Conservation (phyloP, 768 basidiomycete genomes). For the Rhizopogon sp. region DNA sequence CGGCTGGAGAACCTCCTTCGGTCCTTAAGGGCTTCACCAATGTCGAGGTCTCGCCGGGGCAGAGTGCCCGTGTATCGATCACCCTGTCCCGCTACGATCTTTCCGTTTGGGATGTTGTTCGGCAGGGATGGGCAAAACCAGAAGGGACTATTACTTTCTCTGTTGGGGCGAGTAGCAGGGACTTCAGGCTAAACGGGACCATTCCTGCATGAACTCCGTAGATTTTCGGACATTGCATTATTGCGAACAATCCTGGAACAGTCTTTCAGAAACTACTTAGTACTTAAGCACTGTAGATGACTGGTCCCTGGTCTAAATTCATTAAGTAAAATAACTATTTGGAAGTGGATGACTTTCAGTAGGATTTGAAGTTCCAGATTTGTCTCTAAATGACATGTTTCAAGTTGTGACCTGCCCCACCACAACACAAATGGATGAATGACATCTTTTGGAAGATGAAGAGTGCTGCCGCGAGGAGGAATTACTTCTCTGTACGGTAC, state of each 20-base stretch:
- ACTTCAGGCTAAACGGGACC: constrained; percentile 47
- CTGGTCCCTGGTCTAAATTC: too few relatives aligned
- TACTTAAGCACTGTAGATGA: not conserved
- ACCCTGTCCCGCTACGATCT: constrained; percentile 64
- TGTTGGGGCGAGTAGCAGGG: constrained; percentile 66
- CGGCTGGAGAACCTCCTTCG: constrained; percentile 65
- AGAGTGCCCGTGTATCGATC: constrained; percentile 44
- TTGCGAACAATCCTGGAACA: too few relatives aligned
- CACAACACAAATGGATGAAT: too few relatives aligned
- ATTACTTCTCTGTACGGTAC: too few relatives aligned
- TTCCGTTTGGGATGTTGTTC: constrained; percentile 69
- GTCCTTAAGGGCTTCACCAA: constrained; percentile 69
- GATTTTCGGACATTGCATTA: not conserved
- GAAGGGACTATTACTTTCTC: constrained; percentile 56
- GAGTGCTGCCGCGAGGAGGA: too few relatives aligned
- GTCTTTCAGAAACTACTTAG: not conserved
- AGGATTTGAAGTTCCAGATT: too few relatives aligned
- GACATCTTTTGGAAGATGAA: too few relatives aligned
- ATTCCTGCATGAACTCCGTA: constrained; percentile 12
- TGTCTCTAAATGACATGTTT: too few relatives aligned
- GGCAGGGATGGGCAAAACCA: constrained; percentile 74
- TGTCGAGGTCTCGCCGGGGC: constrained; percentile 42
- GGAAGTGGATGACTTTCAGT: not conserved
- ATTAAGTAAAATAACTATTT: too few relatives aligned
- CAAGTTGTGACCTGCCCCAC: too few relatives aligned